Evolutionary conservation across 2,329 filamentous ascomycete species (phyloP).

Genomic region (Arthrobotrys pseudoclavata): DNA sequence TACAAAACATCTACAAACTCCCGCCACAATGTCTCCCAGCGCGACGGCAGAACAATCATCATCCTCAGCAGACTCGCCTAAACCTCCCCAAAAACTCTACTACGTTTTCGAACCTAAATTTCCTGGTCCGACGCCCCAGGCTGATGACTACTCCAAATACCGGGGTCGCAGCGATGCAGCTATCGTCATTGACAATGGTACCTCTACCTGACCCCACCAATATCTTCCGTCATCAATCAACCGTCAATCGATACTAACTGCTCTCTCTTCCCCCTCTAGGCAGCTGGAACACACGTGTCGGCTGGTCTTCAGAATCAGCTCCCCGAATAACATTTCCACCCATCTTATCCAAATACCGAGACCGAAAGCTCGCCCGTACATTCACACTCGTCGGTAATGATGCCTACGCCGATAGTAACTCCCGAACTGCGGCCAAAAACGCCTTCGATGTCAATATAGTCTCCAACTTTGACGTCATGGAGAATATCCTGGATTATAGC

Average conservation of each 20-base stretch:
- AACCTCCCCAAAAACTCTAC: constrained; percentile 71
- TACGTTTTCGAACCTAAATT: constrained; percentile 75
- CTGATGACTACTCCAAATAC: constrained; percentile 62
- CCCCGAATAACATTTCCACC: constrained; percentile 86
- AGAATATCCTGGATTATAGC: constrained; percentile 91
- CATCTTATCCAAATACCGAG: constrained; percentile 93
- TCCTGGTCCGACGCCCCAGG: constrained; percentile 70
- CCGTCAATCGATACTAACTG: constrained; percentile 21
- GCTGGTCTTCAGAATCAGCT: constrained; percentile 92
- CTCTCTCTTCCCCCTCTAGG: constrained; percentile 70
- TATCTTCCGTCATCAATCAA: constrained; percentile 7
- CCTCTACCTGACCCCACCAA: constrained; percentile 55
- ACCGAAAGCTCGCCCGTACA: constrained; percentile 91
- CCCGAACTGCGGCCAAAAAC: constrained; percentile 88
- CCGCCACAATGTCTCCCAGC: constrained; percentile 31
- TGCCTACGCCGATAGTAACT: constrained; percentile 93
- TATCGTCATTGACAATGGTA: constrained; percentile 99
- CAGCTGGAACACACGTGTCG: constrained; percentile 87
- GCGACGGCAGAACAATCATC: constrained; percentile 39
- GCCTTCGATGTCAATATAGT: constrained; percentile 94
- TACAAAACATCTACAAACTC: background rate
- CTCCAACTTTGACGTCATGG: constrained; percentile 98
- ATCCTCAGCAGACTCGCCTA: constrained; percentile 16
- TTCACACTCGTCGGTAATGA: constrained; percentile 93
- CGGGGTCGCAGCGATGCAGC: constrained; percentile 67